Conservation (phyloP, 2,329 filamentous ascomycete genomes). For the Onygenales sp. region DNA sequence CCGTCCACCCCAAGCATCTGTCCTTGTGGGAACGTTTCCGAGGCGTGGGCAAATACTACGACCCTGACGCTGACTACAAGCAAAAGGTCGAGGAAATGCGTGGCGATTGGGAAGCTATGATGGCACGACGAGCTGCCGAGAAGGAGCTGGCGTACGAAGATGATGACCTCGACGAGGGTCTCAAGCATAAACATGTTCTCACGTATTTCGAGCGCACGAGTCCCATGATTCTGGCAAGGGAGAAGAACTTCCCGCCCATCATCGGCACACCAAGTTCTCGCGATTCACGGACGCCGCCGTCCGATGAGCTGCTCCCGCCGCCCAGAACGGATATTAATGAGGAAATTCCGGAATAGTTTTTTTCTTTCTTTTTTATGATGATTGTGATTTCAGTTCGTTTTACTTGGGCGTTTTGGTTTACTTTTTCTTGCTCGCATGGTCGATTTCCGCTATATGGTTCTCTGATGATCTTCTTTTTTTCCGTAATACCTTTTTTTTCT, state of each 20-base stretch:
- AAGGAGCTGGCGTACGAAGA: constrained; percentile 34
- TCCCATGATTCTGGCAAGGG: constrained; percentile 9
- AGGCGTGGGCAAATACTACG: constrained; percentile 71
- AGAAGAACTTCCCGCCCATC: not conserved
- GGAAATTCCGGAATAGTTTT: not conserved
- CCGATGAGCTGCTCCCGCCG: not conserved
- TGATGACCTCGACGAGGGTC: constrained; percentile 35
- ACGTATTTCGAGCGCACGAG: constrained; percentile 46
- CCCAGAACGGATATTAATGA: not conserved
- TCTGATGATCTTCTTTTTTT: too few relatives aligned
- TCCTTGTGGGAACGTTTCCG: constrained; percentile 77
- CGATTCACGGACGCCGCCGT: not conserved
- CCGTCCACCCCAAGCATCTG: constrained; percentile 80
- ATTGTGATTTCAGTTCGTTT: too few relatives aligned
- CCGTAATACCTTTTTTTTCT: too few relatives aligned
- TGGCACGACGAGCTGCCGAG: constrained; percentile 41
- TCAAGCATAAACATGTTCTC: constrained; percentile 41
- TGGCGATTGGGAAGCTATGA: constrained; percentile 43
- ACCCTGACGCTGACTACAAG: constrained; percentile 73
- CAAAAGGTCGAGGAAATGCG: constrained; percentile 78
- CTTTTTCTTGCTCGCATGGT: too few relatives aligned
- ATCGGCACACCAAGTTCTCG: too few relatives aligned
- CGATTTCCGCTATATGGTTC: too few relatives aligned
- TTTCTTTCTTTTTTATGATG: too few relatives aligned
- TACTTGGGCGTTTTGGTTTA: too few relatives aligned